phyloP scores from a whole-genome alignment of 2,329 filamentous ascomycete genomes.

The Phialophora tarda region DNA sequence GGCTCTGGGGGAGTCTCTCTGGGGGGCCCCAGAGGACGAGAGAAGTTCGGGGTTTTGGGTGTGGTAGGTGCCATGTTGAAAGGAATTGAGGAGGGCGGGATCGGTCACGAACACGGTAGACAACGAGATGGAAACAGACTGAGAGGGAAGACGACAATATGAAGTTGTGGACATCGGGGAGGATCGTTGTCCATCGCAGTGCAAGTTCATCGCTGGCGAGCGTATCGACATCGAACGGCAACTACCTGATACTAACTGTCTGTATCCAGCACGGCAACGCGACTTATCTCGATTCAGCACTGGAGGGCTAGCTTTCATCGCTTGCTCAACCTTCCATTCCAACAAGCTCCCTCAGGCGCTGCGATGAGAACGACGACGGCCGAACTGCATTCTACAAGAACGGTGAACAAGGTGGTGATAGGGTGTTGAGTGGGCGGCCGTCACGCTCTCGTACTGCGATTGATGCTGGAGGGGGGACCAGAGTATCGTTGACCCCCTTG shows the following conservation, averaged over 20 bases:
- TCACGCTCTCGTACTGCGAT: background rate
- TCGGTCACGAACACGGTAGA: constrained; percentile 1
- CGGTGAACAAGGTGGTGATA: background rate
- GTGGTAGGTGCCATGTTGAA: constrained; percentile 29
- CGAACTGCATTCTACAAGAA: background rate
- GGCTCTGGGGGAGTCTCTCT: constrained; percentile 6
- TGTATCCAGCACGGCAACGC: background rate
- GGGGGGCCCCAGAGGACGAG: constrained; percentile 16
- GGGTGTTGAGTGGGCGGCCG: no score
- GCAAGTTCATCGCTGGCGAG: constrained; percentile 14
- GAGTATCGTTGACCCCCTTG: background rate
- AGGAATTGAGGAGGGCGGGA: constrained; percentile 3
- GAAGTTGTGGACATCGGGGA: constrained; percentile 9
- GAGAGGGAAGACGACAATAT: constrained; percentile 1
- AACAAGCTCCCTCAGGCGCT: background rate
- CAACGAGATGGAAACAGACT: background rate
- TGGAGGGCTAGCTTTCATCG: background rate
- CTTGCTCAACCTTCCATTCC: background rate
- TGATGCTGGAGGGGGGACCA: background rate
- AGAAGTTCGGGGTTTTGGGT: constrained; percentile 32
- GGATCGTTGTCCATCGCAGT: constrained; percentile 11
- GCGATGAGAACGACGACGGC: background rate
- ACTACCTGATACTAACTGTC: background rate
- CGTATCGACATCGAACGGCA: constrained; percentile 7
- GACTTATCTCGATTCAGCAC: background rate